Conservation (phyloP, 2,329 filamentous ascomycete genomes). For the Trichocomaceae sp. region DNA sequence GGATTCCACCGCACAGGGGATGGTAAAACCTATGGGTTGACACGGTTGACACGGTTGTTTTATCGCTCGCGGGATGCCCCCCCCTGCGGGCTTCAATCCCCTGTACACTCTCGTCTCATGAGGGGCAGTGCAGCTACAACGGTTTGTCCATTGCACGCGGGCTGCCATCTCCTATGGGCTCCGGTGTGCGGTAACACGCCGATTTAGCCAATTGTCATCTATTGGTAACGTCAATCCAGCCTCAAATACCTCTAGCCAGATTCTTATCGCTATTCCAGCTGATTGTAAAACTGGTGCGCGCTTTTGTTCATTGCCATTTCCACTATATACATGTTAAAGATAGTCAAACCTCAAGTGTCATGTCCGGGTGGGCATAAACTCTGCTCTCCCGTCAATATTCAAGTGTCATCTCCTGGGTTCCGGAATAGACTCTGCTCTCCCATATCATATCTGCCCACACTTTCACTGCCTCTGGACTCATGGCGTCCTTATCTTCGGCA, state of each 20-base stretch:
- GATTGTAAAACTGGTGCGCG: too few relatives aligned
- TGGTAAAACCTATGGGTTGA: too few relatives aligned
- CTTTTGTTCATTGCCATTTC: too few relatives aligned
- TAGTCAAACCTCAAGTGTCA: too few relatives aligned
- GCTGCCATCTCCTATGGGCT: not conserved
- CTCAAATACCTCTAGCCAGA: too few relatives aligned
- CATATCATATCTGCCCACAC: slow-evolving; percentile 4
- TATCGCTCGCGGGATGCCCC: not conserved
- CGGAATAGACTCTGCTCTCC: not conserved
- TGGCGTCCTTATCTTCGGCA: not conserved
- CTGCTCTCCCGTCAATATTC: not conserved
- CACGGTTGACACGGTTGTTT: too few relatives aligned
- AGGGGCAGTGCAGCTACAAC: not conserved
- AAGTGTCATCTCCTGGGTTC: not conserved
- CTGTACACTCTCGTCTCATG: not conserved
- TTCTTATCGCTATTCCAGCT: too few relatives aligned
- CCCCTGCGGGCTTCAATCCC: not conserved
- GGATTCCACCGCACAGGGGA: not conserved
- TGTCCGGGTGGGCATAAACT: too few relatives aligned
- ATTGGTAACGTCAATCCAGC: too few relatives aligned
- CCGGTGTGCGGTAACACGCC: not conserved
- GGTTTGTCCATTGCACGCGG: not conserved
- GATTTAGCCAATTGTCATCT: too few relatives aligned
- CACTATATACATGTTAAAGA: too few relatives aligned
- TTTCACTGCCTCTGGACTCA: not conserved